A percentile compares a stretch with the other conserved stretches of the same genome.
Conservation (phyloP, 768 basidiomycete species). For the Suillus cothurnatus region DNA sequence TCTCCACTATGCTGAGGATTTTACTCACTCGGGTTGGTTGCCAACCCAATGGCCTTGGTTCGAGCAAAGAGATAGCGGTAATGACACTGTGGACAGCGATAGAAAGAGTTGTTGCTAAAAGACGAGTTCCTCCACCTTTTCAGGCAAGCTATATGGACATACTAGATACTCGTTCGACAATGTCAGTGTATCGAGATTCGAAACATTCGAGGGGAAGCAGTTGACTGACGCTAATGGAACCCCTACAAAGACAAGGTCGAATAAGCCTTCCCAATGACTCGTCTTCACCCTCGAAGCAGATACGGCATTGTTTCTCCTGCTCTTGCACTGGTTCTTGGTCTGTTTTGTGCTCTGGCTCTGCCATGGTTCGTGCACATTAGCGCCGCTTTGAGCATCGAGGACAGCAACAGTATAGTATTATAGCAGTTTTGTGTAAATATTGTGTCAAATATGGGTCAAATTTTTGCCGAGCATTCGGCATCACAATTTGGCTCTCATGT, state of each 20-base stretch:
- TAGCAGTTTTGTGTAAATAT: background rate
- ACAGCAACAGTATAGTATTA: background rate
- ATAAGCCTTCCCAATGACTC: constrained; percentile 72
- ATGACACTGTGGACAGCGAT: constrained; percentile 77
- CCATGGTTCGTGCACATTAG: background rate
- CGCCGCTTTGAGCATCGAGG: background rate
- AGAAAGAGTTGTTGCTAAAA: constrained; percentile 67
- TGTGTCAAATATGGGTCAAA: background rate
- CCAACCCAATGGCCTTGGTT: constrained; percentile 69
- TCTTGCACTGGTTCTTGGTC: constrained; percentile 14
- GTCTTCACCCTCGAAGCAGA: constrained; percentile 76
- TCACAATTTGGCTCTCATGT: background rate
- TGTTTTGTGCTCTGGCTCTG: constrained; percentile 16
- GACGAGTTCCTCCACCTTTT: constrained; percentile 74
- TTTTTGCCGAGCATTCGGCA: background rate
- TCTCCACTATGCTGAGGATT: constrained; percentile 11
- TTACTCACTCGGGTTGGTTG: constrained; percentile 69
- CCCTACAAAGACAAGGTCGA: constrained; percentile 68
- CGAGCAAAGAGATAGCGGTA: constrained; percentile 79
- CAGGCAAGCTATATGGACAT: constrained; percentile 79
- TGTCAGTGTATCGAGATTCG: constrained; percentile 12
- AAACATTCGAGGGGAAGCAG: background rate
- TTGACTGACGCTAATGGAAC: constrained; percentile 66
- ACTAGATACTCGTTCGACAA: constrained; percentile 43
- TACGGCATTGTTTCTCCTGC: constrained; percentile 75